Percentiles rank a stretch among this genome's conserved stretches.
These are phyloP conservation scores for Jatropha podagrica DNA, from an alignment of 441 rosid species.

Conservation along the genomic window DNA sequence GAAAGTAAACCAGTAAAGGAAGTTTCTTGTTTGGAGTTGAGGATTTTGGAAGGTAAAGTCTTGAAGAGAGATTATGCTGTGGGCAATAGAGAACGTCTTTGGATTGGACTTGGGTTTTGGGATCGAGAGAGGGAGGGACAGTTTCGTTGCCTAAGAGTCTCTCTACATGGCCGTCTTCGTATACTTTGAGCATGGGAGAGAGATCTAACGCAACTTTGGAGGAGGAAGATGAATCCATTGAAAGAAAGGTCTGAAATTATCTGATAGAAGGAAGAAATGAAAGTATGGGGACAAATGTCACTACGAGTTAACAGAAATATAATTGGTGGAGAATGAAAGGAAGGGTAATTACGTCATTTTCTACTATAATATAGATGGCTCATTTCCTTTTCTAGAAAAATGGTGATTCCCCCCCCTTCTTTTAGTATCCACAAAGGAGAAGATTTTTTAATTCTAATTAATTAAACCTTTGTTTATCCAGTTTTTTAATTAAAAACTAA, in stretches of 20 bases:
- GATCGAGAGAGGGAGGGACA: slow-evolving; percentile 45
- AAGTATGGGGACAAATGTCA: too few species aligned
- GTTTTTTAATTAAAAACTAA: too few species aligned
- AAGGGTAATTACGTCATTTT: too few species aligned
- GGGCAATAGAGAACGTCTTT: slow-evolving; percentile 29
- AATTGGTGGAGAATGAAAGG: too few species aligned
- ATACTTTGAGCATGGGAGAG: slow-evolving; percentile 32
- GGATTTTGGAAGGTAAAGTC: slow-evolving; percentile 35
- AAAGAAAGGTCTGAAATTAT: not conserved
- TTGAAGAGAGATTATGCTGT: slow-evolving; percentile 19
- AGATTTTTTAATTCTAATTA: too few species aligned
- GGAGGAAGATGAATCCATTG: slow-evolving; percentile 16
- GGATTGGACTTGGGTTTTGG: slow-evolving; percentile 25
- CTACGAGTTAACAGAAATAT: too few species aligned
- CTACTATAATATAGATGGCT: too few species aligned
- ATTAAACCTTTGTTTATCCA: too few species aligned
- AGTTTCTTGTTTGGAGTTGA: slow-evolving; percentile 23
- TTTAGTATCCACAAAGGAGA: too few species aligned
- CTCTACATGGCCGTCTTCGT: slow-evolving; percentile 47
- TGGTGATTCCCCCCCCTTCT: too few species aligned
- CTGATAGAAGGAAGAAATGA: too few species aligned
- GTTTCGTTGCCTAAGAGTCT: slow-evolving; percentile 29
- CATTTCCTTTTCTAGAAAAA: too few species aligned
- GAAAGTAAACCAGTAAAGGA: slow-evolving; percentile 54
- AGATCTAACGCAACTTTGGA: slow-evolving; percentile 36